Evolutionary conservation across 495 filamentous ascomycete genomes (phyloP).

Genomic region (Apodospora peruviana): DNA sequence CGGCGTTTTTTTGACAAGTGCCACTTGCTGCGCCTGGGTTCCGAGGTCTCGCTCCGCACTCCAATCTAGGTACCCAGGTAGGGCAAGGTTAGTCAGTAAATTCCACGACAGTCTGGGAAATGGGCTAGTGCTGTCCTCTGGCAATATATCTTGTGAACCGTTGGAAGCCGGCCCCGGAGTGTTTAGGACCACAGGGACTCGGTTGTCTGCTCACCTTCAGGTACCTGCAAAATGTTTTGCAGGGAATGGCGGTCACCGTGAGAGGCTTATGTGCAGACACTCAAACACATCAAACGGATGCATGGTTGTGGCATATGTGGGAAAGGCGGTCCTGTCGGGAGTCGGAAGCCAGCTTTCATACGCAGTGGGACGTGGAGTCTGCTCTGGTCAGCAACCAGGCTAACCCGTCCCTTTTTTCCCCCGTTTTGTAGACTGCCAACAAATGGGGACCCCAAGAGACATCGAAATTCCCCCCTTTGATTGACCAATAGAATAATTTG

Average conservation of each 20-base stretch:
- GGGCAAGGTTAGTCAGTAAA: constrained; percentile 8
- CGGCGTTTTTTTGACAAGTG: constrained; percentile 12
- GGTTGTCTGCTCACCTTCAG: background rate
- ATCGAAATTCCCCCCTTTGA: background rate
- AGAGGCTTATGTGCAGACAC: constrained; percentile 1
- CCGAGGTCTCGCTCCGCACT: constrained; percentile 12
- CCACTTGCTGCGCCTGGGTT: constrained; percentile 6
- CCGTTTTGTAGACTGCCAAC: constrained; percentile 1
- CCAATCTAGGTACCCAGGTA: constrained; percentile 8
- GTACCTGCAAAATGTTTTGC: constrained; percentile 6
- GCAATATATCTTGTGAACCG: no score
- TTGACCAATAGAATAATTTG: constrained; percentile 8
- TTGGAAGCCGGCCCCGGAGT: no score
- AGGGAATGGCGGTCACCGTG: background rate
- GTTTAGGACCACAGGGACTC: no score
- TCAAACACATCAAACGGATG: constrained; percentile 5
- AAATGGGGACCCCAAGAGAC: constrained; percentile 7
- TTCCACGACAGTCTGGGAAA: background rate
- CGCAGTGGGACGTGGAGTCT: constrained; percentile 2
- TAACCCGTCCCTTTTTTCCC: background rate
- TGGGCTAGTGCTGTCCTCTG: no score
- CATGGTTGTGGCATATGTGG: constrained; percentile 3
- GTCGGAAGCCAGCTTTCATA: background rate
- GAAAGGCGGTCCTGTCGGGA: constrained; percentile 1
- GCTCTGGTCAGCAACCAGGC: background rate